Evolutionary conservation across 352 stramenopile species (phyloP).

Genomic region (Saprolegnia parasitica): DNA sequence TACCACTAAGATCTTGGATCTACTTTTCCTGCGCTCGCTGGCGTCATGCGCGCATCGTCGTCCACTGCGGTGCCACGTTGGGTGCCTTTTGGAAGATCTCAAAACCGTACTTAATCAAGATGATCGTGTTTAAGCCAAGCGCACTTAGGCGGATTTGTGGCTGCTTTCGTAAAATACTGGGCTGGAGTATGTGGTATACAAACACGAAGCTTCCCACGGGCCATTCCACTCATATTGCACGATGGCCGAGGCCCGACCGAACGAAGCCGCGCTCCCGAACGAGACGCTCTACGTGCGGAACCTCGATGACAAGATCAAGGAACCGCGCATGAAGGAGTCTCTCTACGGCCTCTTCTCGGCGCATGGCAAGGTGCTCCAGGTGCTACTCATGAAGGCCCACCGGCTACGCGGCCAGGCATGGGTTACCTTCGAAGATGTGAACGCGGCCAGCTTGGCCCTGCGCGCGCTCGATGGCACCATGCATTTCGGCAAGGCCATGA

Average conservation of each 20-base stretch:
- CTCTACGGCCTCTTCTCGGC: slow-evolving; percentile 89
- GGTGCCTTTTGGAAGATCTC: not conserved
- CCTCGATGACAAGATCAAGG: slow-evolving; percentile 94
- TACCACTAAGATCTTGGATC: no score
- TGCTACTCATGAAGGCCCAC: slow-evolving; percentile 79
- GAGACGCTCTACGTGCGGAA: slow-evolving; percentile 94
- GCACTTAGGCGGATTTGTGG: slow-evolving; percentile 23
- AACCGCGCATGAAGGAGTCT: slow-evolving; percentile 83
- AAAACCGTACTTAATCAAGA: not conserved
- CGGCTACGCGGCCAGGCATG: slow-evolving; percentile 87
- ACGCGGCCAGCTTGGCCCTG: slow-evolving; percentile 83
- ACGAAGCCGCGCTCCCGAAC: slow-evolving; percentile 72
- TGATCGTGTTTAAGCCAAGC: not conserved
- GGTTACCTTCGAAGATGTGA: slow-evolving; percentile 89
- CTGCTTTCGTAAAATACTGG: not conserved
- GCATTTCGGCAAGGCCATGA: slow-evolving; percentile 86
- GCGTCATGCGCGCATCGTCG: no score
- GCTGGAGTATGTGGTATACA: slow-evolving; percentile 6
- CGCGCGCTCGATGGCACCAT: slow-evolving; percentile 81
- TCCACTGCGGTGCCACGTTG: no score
- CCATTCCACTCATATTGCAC: slow-evolving; percentile 15
- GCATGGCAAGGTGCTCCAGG: slow-evolving; percentile 90
- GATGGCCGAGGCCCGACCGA: slow-evolving; percentile 27
- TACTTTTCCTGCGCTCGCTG: no score
- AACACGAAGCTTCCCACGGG: not conserved